These are phyloP conservation scores for Nakazawaea sp. DNA, from an alignment of 805 yeast genomes.

Conservation along the genomic window DNA sequence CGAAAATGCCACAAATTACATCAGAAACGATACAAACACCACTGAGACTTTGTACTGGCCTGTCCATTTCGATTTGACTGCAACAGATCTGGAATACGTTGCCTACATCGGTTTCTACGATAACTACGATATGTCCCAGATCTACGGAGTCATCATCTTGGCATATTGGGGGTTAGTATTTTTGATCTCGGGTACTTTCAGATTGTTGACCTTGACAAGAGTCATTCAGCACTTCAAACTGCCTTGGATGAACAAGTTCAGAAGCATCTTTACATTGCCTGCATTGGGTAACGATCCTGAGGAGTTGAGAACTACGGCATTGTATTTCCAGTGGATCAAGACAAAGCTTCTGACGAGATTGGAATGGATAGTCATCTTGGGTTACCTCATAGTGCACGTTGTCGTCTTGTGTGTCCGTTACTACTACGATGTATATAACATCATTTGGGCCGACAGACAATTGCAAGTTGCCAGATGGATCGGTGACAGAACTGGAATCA, in stretches of 20 bases:
- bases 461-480: constrained; percentile 20
- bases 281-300: constrained; percentile 22
- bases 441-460: constrained; percentile 22
- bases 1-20: constrained; percentile 22
- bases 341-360: constrained; percentile 23
- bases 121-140: constrained; percentile 21
- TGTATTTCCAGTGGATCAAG: neutral
- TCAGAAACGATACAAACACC: constrained; percentile 9
- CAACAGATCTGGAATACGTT: neutral
- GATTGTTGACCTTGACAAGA: constrained; percentile 22
- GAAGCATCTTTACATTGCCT: constrained; percentile 32
- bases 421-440: constrained; percentile 13
- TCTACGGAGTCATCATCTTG: constrained; percentile 28
- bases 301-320: constrained; percentile 2
- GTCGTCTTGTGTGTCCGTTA: constrained; percentile 23
- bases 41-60: constrained; percentile 14
- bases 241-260: constrained; percentile 24
- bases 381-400: constrained; percentile 21
- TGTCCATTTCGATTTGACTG: constrained; percentile 11
- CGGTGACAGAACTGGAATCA: constrained; percentile 42
- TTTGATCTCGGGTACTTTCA: constrained; percentile 26
- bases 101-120: constrained; percentile 15
- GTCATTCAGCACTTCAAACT: constrained; percentile 24
- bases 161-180: constrained; percentile 33
- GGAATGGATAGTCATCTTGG: constrained; percentile 21